phyloP scores from a whole-genome alignment of 2,329 filamentous ascomycete genomes.

The Tolypocladium ophioglossoides region DNA sequence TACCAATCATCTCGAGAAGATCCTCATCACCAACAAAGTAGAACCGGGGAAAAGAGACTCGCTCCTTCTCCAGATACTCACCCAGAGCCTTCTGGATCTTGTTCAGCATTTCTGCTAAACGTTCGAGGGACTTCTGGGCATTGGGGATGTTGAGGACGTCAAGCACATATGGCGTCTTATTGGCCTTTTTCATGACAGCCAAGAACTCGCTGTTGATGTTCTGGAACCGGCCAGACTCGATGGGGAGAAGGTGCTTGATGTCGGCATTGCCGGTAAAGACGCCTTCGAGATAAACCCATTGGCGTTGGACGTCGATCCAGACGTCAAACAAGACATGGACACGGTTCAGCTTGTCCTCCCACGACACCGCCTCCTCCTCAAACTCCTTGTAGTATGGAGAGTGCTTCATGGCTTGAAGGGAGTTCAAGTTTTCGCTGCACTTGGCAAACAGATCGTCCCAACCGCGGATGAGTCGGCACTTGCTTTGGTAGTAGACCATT shows the following conservation, averaged over 20 bases:
- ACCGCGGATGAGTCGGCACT: conserved; percentile 90
- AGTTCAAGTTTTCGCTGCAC: conserved; percentile 96
- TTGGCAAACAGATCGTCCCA: conserved; percentile 98
- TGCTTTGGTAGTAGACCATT: conserved; percentile 94
- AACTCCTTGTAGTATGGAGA: conserved; percentile 99
- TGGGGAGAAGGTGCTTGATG: conserved; percentile 94
- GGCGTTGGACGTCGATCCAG: conserved; percentile 99
- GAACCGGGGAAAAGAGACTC: conserved; percentile 94
- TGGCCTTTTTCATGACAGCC: conserved; percentile 98
- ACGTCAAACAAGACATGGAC: conserved; percentile 97
- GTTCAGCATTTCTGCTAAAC: conserved; percentile 91
- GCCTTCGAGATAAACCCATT: conserved; percentile 98
- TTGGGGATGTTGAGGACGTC: conserved; percentile 94
- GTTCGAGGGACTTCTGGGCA: conserved; percentile 90
- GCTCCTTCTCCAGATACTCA: conserved; percentile 96
- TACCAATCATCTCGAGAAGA: conserved; percentile 96
- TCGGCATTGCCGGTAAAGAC: conserved; percentile 98
- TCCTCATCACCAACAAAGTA: conserved; percentile 99
- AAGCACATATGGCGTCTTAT: conserved; percentile 89
- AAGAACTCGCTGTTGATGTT: conserved; percentile 99
- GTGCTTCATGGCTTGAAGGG: conserved; percentile 95
- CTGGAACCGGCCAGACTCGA: conserved; percentile 93
- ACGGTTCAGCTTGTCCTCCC: conserved; percentile 97
- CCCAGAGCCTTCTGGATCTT: conserved; percentile 98
- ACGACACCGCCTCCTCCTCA: conserved; percentile 88